Base-by-base conservation (phyloP, 2,329 filamentous ascomycete genomes). In the Colletotrichum echinochloae region DNA sequence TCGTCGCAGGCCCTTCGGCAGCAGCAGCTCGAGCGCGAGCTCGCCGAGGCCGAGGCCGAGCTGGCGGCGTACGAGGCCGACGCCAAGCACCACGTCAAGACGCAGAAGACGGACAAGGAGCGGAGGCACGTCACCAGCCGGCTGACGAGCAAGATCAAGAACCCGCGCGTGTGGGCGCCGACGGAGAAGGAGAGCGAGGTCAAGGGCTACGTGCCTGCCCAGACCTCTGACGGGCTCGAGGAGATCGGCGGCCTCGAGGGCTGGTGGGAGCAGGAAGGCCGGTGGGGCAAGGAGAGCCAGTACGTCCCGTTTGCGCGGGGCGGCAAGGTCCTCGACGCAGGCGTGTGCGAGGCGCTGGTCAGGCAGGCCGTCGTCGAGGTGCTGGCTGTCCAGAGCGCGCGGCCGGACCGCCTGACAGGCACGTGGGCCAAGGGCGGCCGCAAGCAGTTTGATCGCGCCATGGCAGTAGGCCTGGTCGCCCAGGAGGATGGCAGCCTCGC, bases 251-350 rank as follows among this genome's bases (percentile, higher is more conserved):
- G 83, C 1, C 70, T 88, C 46, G 79, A 79, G 41, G 79, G 78
- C 33, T 90, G 87, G 87, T 90, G 87, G 87, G 82, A 88, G 9
- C 77, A 81, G 61, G 78, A 80, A n/a, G 81, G 81, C n/a, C 82
- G 88, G 75, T 89, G 88, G 86, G 81, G 81, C 56, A 67, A 79
- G 46, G 82, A 83, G 69, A 84, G 82, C 74, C 75, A 81, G 59
- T 85, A 86, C 72, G 75, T 75, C 20, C 81, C 82, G 2, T 89
- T 89, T 73, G 74, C 75, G 63, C 16, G 26, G n/a, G n/a, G 14
- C 7, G 75, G 78, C 1, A 83, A 81, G 75, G 79, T 86, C 11
- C 76, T 78, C 35, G 84, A 88, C 39, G 76, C 80, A 33, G 78
- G 77, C 1, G 74, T 86, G 14, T 76, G 89, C 20, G 84, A 88